These are phyloP conservation scores for Russula virescens DNA, from an alignment of 768 basidiomycete species.

Conservation along the genomic window DNA sequence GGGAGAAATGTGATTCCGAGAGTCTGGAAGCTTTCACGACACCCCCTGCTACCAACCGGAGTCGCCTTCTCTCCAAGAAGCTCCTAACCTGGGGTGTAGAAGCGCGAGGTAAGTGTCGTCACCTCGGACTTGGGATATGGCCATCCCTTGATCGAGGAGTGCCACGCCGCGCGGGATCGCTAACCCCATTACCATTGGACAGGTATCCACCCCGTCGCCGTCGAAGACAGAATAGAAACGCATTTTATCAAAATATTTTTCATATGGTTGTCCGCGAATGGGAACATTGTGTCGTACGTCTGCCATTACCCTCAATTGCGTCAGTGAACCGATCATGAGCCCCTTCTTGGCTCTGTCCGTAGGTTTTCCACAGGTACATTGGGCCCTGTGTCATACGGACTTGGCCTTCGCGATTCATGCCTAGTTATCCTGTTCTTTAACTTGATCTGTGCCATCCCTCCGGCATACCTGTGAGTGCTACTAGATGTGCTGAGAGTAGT, in stretches of 20 bases:
- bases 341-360: neutral
- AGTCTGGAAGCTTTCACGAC: neutral
- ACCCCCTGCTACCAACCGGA: neutral
- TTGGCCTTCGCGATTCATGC: constrained; percentile 41
- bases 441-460: constrained; percentile 37
- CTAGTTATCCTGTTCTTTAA: constrained; percentile 45
- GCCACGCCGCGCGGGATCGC: neutral
- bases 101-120: constrained; percentile 29
- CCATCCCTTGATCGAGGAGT: neutral
- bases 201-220: constrained; percentile 36
- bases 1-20: neutral
- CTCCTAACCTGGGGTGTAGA: constrained; percentile 33
- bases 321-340: neutral
- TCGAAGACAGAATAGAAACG: constrained; percentile 34
- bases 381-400: constrained; percentile 40
- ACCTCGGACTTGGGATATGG: no score
- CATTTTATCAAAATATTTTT: constrained; percentile 39
- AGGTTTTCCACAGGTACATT: constrained; percentile 46
- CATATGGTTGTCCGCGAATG: constrained; percentile 38
- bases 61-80: constrained; percentile 14
- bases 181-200: neutral
- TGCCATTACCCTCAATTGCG: neutral
- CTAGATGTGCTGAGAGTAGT: neutral
- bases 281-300: constrained; percentile 37
- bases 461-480: constrained; percentile 39